A percentile compares a stretch with the other conserved stretches of the same genome.
phyloP scores from a whole-genome alignment of 768 basidiomycete genomes.

The Candolleomyces aberdarensis region DNA sequence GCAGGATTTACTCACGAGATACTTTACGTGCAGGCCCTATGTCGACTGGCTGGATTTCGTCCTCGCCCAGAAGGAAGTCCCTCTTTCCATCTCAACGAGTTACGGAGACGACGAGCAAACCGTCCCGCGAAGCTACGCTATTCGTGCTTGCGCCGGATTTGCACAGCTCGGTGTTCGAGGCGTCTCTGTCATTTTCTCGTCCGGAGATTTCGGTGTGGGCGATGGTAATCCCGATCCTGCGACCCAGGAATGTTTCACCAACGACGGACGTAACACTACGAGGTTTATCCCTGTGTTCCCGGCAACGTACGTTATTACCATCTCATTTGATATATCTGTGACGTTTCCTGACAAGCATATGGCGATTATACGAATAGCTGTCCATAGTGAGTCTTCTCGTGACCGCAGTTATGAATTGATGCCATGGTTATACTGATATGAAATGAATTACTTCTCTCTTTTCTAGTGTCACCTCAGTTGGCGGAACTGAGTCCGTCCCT shows the following conservation, averaged over 20 bases:
- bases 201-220: conserved; percentile 70
- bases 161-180: conserved; percentile 68
- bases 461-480: conserved; percentile 66
- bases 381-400: neutral
- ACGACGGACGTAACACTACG: conserved; percentile 53
- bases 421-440: neutral
- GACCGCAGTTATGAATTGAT: neutral
- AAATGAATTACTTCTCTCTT: neutral
- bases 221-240: conserved; percentile 53
- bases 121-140: conserved; percentile 55
- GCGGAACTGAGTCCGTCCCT: conserved; percentile 56
- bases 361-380: neutral
- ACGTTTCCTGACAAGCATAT: neutral
- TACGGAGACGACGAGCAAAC: conserved; percentile 75
- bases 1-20: neutral
- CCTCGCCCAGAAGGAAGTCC: conserved; percentile 39
- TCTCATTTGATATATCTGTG: neutral
- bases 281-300: conserved; percentile 62
- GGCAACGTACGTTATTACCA: conserved; percentile 28
- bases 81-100: conserved; percentile 66
- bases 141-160: conserved; percentile 54
- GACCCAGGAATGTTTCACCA: conserved; percentile 53
- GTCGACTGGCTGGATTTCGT: conserved; percentile 57
- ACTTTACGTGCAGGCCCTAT: conserved; percentile 13
- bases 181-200: conserved; percentile 66